Base-by-base conservation (phyloP, 163 green algal genomes). In the Trebouxiophyceae sp. region DNA sequence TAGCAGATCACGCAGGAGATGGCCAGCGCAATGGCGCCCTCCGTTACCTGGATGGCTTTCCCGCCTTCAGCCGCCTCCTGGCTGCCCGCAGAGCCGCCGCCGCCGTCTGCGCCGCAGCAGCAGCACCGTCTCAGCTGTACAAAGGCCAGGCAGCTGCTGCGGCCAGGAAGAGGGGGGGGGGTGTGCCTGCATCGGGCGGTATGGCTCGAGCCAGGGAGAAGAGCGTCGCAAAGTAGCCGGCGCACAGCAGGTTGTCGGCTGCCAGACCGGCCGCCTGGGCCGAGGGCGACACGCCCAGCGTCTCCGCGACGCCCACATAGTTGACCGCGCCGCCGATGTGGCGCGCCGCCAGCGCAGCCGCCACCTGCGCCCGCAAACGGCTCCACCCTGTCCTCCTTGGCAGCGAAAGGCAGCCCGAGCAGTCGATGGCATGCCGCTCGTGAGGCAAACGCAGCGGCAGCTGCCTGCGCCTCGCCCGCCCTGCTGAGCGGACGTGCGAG, bases 311-410 rank as follows among this genome's bases (percentile, higher is more conserved):
- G 12, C 59, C 89, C 62, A 97, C 89, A 72, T 96, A 97, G 80
- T 97, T 97, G 26, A 97, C 85, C 1, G 86, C 84, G 4, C 91
- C 91, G 24, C 91, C 91, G 44, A 97, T 96, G 80, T 97, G 91
- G 1, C 91, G 71, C 2, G 86, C 87, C 29, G 79, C 87, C 19
- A 97, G 78, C 4, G 91, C 87, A 0, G 76, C 70, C 2, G 87
- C 87, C 5, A 95, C 81, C 70, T 87, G 86, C 72, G 45, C n/a
- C n/a, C n/a, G n/a, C n/a, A n/a, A n/a, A n/a, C n/a, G n/a, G n/a
- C n/a, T n/a, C n/a, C n/a, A n/a, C n/a, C n/a, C n/a, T n/a, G n/a
- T n/a, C n/a, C n/a, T n/a, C n/a, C n/a, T n/a, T n/a, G n/a, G n/a
- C n/a, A n/a, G n/a, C n/a, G n/a, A n/a, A n/a, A n/a, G n/a, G n/a